Evolutionary conservation across 139 green algal genomes (phyloP), one percentile per base, ranked within the genome.

Genomic region (Limnomonas spitsbergensis): DNA sequence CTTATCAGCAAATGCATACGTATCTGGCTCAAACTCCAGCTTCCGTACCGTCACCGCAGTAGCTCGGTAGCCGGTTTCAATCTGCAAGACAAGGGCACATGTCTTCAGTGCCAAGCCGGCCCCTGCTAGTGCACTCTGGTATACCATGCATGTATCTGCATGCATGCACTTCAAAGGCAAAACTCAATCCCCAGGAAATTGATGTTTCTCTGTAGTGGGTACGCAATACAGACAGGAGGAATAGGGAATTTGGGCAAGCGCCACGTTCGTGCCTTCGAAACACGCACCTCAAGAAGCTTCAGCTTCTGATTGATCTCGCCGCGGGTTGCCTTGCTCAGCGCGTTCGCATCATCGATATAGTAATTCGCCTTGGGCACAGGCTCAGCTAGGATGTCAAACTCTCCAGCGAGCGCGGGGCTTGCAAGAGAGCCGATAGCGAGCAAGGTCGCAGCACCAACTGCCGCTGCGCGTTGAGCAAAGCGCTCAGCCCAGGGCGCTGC

Each of bases 1-100:
- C 88, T 97, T 98, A 85, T 98, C 95, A 7, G 88, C 90, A 76
- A 98, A 97, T 2, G 87, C 90, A 83, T 97, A 98, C n/a, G 92
- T 89, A 81, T 98, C 95, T 31, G 89, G 90, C 86, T 97, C 93
- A 82, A 97, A 96, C 90, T 97, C 93, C 54, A 98, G 89, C 85
- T 96, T 97, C 47, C 95, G 86, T n/a, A 97, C 87, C 27, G 95
- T 98, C n/a, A 95, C 87, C 2, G 95, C 93, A 81, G 96, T 88
- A 9, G 98, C 40, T 31, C 91, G 86, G 89, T 95, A 97, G 2
- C 93, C 93, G 1, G 94, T 95, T 27, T 88, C 66, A 53, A 85
- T 90, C 85, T 90, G 78, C 4, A 26, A 24, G 27, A 3, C 20
- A 52, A 40, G 68, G 68, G 68, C 7, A 27, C 27, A 53, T 14